phyloP scores from a whole-genome alignment of 2,329 filamentous ascomycete species.

The Exophiala phaeomuriformis region DNA sequence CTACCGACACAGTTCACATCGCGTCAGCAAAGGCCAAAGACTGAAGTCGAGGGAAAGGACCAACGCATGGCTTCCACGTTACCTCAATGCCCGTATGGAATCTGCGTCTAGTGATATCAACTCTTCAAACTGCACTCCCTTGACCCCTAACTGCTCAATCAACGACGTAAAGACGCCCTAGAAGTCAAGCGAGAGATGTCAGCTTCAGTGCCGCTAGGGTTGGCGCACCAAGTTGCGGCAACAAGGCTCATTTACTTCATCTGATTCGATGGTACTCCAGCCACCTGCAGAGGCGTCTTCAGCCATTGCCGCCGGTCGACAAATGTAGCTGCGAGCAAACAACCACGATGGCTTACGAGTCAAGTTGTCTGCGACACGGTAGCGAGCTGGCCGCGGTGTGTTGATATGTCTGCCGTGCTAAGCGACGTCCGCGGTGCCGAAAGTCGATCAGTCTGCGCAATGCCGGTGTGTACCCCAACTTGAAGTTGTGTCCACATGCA shows the following conservation, averaged over 20 bases:
- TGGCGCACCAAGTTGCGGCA: background rate
- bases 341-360: background rate
- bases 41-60: background rate
- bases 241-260: constrained; percentile 60
- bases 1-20: constrained; percentile 34
- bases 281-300: constrained; percentile 50
- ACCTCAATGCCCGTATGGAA: constrained; percentile 40
- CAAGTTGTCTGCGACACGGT: background rate
- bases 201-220: background rate
- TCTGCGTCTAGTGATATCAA: constrained; percentile 80
- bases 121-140: constrained; percentile 94
- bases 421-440: too few species aligned
- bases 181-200: background rate
- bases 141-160: constrained; percentile 83
- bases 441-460: too few species aligned
- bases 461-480: too few species aligned
- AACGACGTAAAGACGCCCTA: constrained; percentile 96
- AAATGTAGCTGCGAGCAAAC: background rate
- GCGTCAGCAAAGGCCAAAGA: constrained; percentile 9
- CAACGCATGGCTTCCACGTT: constrained; percentile 23
- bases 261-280: constrained; percentile 97
- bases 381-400: background rate
- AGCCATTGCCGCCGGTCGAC: constrained; percentile 46
- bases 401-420: too few species aligned
- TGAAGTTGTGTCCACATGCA: too few species aligned